Percentiles rank a stretch among this genome's conserved stretches.
phyloP scores from a whole-genome alignment of 306 rosid species.

The Ormosia semicastrata region DNA sequence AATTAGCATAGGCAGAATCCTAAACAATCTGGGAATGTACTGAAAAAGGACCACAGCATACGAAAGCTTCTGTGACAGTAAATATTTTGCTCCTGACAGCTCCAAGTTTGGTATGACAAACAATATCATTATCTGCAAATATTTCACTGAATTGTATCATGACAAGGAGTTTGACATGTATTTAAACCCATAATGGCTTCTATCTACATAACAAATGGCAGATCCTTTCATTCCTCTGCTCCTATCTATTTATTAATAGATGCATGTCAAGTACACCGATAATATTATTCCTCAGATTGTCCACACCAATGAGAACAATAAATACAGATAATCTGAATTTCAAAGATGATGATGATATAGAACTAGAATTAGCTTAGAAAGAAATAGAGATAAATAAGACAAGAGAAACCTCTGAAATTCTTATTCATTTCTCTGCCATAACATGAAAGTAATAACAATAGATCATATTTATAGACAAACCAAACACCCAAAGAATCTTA shows the following conservation, averaged over 20 bases:
- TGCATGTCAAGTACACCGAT: not conserved
- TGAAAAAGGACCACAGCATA: conserved; percentile 58
- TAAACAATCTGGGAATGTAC: conserved; percentile 69
- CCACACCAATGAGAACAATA: not conserved
- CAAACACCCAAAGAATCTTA: not conserved
- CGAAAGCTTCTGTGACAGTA: conserved; percentile 53
- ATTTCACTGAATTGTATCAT: not conserved
- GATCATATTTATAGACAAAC: not conserved
- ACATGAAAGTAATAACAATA: not conserved
- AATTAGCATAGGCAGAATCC: conserved; percentile 68
- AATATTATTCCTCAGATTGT: not conserved
- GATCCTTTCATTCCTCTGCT: not conserved
- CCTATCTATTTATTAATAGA: not conserved
- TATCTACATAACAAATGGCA: not conserved
- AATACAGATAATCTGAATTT: not conserved
- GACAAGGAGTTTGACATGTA: not conserved
- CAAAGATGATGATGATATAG: not conserved
- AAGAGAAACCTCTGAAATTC: not conserved
- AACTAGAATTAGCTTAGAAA: not conserved
- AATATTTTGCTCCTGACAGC: conserved; percentile 62
- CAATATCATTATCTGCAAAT: conserved; percentile 68
- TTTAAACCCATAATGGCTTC: not conserved
- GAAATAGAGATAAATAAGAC: not conserved
- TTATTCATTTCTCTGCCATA: not conserved
- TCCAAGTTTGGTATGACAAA: conserved; percentile 52